These are phyloP conservation scores for Tuber calosporum DNA, from an alignment of 495 filamentous ascomycete genomes.

Conservation along the genomic window DNA sequence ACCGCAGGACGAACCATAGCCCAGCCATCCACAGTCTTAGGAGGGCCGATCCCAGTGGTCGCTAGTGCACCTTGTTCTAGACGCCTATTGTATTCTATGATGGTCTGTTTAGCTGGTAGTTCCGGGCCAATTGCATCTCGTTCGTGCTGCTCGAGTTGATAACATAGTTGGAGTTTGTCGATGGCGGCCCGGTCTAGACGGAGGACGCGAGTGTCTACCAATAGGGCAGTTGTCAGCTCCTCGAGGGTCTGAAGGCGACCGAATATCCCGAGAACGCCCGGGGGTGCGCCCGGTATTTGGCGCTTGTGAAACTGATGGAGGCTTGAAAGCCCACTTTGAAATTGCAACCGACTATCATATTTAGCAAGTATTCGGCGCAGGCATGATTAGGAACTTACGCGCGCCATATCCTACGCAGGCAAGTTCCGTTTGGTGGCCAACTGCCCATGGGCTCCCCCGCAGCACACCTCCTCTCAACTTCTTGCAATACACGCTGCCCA, in stretches of 20 bases:
- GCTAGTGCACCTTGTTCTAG: constrained; percentile 10
- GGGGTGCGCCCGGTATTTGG: constrained; percentile 21
- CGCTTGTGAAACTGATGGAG: constrained; percentile 25
- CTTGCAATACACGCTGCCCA: constrained; percentile 29
- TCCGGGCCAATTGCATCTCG: constrained; percentile 35
- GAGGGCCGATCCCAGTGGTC: neutral
- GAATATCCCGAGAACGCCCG: constrained; percentile 28
- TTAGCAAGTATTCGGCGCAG: constrained; percentile 7
- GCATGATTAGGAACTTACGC: constrained; percentile 21
- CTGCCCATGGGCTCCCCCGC: constrained; percentile 28
- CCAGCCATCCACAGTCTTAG: constrained; percentile 20
- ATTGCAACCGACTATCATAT: constrained; percentile 36
- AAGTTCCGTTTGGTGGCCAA: constrained; percentile 39
- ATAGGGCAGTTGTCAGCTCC: constrained; percentile 35
- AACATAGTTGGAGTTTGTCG: constrained; percentile 33
- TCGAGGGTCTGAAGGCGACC: constrained; percentile 38
- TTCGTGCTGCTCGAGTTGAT: constrained; percentile 33
- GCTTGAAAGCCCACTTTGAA: constrained; percentile 35
- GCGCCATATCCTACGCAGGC: constrained; percentile 34
- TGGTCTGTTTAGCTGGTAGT: constrained; percentile 31
- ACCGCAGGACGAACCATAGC: constrained; percentile 35
- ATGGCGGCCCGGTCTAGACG: constrained; percentile 21
- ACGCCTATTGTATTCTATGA: constrained; percentile 25
- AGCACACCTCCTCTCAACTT: constrained; percentile 27
- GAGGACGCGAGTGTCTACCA: constrained; percentile 32